Evolutionary conservation across 768 basidiomycete genomes (phyloP).

Genomic region (Pholiota conissans): DNA sequence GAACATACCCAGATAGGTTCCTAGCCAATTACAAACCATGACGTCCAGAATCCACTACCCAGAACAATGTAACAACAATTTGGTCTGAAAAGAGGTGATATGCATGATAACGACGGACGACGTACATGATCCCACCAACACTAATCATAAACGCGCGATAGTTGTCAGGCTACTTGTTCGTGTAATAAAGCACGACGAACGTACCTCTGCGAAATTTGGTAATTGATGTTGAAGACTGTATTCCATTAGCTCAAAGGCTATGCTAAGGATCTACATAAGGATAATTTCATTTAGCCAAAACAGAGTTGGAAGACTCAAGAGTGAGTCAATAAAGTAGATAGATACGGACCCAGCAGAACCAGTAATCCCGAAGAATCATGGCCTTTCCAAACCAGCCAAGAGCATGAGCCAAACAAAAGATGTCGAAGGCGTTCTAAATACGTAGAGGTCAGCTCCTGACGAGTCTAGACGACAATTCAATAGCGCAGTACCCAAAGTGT

Average conservation of each 20-base stretch:
- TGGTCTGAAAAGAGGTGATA: neutral
- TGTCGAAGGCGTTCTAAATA: conserved; percentile 72
- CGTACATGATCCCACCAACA: conserved; percentile 94
- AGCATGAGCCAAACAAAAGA: conserved; percentile 84
- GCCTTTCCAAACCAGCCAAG: conserved; percentile 93
- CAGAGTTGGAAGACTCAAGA: conserved; percentile 13
- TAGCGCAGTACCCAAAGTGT: conserved; percentile 62
- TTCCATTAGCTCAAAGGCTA: conserved; percentile 87
- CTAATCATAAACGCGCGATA: conserved; percentile 40
- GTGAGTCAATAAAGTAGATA: no score
- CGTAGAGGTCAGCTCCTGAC: conserved; percentile 8
- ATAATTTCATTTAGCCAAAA: conserved; percentile 1
- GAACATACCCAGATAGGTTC: conserved; percentile 71
- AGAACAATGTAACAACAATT: neutral
- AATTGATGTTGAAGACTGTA: conserved; percentile 87
- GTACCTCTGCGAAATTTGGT: conserved; percentile 85
- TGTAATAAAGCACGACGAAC: conserved; percentile 22
- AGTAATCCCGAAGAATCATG: conserved; percentile 86
- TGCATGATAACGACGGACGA: conserved; percentile 15
- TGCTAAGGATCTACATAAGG: conserved; percentile 67
- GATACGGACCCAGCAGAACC: conserved; percentile 84
- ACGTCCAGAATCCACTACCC: conserved; percentile 85
- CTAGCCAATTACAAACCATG: conserved; percentile 85
- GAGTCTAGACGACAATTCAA: conserved; percentile 5
- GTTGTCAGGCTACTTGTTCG: conserved; percentile 10